Conservation (phyloP, 2,329 filamentous ascomycete species). For the Penicillium sp. region DNA sequence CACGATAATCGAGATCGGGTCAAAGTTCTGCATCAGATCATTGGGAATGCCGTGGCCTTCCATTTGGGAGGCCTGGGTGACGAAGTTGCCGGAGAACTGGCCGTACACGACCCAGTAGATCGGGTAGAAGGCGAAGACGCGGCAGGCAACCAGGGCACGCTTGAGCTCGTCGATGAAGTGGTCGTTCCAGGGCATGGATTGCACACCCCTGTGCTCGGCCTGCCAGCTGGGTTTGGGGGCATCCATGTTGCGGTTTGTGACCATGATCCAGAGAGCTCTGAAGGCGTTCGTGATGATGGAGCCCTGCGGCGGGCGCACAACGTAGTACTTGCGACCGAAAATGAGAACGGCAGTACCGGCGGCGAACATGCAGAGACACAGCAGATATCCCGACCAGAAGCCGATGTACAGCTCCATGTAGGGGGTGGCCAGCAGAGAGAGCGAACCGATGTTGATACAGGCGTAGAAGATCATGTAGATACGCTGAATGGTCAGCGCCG, state of each 20-base stretch:
- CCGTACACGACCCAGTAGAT: slow-evolving; percentile 66
- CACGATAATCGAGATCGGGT: slow-evolving; percentile 70
- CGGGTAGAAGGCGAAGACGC: slow-evolving; percentile 67
- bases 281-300: slow-evolving; percentile 64
- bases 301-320: slow-evolving; percentile 54
- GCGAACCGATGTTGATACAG: slow-evolving; percentile 68
- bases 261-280: slow-evolving; percentile 55
- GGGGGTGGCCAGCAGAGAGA: slow-evolving; percentile 63
- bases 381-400: slow-evolving; percentile 62
- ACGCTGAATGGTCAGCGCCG: slow-evolving; percentile 60
- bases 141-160: slow-evolving; percentile 61
- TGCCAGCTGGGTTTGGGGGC: slow-evolving; percentile 65
- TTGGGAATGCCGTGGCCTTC: slow-evolving; percentile 67
- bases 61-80: slow-evolving; percentile 61
- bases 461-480: slow-evolving; percentile 73
- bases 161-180: slow-evolving; percentile 69
- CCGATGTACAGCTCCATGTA: slow-evolving; percentile 64
- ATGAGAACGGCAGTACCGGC: slow-evolving; percentile 56
- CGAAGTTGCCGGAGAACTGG: slow-evolving; percentile 64
- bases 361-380: slow-evolving; percentile 61
- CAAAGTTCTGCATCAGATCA: slow-evolving; percentile 70
- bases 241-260: slow-evolving; percentile 51
- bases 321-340: slow-evolving; percentile 43
- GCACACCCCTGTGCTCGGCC: slow-evolving; percentile 45
- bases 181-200: slow-evolving; percentile 58